Percentiles rank a stretch among this genome's conserved stretches.
Evolutionary conservation across 257 asterid genomes (phyloP).

Genomic region (Prunella vulgaris): DNA sequence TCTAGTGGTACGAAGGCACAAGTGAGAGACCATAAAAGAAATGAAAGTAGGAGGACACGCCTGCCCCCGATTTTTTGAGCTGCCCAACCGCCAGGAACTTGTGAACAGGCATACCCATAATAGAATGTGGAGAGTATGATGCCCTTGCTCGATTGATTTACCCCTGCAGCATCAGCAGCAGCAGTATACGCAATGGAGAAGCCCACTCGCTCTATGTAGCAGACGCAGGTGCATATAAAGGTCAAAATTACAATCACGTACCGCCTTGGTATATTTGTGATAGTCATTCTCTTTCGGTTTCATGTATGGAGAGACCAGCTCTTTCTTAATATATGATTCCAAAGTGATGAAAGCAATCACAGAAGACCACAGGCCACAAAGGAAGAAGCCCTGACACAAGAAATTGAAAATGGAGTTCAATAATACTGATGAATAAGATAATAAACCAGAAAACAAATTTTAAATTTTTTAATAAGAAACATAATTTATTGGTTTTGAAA

Average conservation of each 20-base stretch:
- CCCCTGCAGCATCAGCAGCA: slow-evolving; percentile 85
- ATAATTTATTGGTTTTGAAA: background rate
- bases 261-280: slow-evolving; percentile 55
- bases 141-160: slow-evolving; percentile 82
- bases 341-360: background rate
- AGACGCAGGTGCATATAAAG: slow-evolving; percentile 82
- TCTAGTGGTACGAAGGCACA: slow-evolving; percentile 80
- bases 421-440: background rate
- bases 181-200: slow-evolving; percentile 90
- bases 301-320: slow-evolving; percentile 27
- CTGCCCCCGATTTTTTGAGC: slow-evolving; percentile 88
- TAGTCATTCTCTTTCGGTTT: slow-evolving; percentile 56
- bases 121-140: slow-evolving; percentile 79
- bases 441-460: background rate
- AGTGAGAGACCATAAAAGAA: slow-evolving; percentile 76
- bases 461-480: background rate
- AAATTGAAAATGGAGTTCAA: background rate
- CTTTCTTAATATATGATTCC: background rate
- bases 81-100: slow-evolving; percentile 98
- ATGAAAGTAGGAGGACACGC: slow-evolving; percentile 77
- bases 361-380: slow-evolving; percentile 9
- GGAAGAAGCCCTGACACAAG: slow-evolving; percentile 29
- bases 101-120: slow-evolving; percentile 90
- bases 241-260: slow-evolving; percentile 65
- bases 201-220: slow-evolving; percentile 91